phyloP scores from a whole-genome alignment of 164 flowering plant species.

The Vitis cinerea region DNA sequence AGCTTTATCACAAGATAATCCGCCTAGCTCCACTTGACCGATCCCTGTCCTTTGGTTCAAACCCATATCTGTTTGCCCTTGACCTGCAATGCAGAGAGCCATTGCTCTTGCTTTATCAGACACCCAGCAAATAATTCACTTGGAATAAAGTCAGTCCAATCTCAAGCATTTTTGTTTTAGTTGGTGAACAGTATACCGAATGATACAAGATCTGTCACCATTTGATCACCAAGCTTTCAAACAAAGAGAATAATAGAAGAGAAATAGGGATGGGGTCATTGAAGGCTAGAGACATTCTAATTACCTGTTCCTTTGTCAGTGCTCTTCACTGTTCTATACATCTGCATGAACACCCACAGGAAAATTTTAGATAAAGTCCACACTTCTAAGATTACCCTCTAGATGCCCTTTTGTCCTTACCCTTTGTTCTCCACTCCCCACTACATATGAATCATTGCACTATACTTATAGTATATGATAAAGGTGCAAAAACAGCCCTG shows the following conservation, averaged over 20 bases:
- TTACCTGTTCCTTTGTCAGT: conserved; percentile 81
- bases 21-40: conserved; percentile 27
- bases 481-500: conserved; percentile 1
- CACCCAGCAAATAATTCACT: conserved; percentile 36
- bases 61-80: conserved; percentile 41
- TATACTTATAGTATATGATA: conserved; percentile 6
- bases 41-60: conserved; percentile 35
- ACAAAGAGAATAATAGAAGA: conserved; percentile 18
- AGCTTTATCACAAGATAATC: conserved; percentile 29
- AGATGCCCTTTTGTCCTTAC: conserved; percentile 46
- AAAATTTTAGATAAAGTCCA: conserved; percentile 21
- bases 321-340: conserved; percentile 81
- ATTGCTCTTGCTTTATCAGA: conserved; percentile 42
- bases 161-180: conserved; percentile 3
- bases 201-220: conserved; percentile 13
- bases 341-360: conserved; percentile 44
- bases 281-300: conserved; percentile 23
- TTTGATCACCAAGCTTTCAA: conserved; percentile 7
- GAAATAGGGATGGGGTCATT: neutral
- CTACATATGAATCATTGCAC: conserved; percentile 21
- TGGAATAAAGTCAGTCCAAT: conserved; percentile 19
- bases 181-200: conserved; percentile 3
- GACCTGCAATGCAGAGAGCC: conserved; percentile 47
- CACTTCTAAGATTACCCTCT: conserved; percentile 18
- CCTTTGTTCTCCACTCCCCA: conserved; percentile 26